A percentile compares a stretch with the other conserved stretches of the same genome.
Evolutionary conservation across 1,284 basidiomycete genomes (phyloP).

Genomic region (Sporisorium scitamineum): DNA sequence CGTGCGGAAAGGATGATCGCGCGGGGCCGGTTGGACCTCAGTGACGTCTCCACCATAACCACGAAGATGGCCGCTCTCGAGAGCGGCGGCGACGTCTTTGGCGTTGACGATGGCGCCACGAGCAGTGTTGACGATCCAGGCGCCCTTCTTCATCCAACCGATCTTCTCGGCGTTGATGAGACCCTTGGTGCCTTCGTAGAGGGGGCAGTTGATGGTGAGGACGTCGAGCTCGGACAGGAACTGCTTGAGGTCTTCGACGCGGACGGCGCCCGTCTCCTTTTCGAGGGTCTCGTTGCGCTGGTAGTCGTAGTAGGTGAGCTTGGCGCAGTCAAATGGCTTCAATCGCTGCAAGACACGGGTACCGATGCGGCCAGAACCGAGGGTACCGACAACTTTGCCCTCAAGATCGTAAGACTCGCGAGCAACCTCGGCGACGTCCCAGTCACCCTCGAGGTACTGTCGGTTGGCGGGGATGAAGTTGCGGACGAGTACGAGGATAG

Average conservation of each 20-base stretch:
- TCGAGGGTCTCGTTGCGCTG: slow-evolving; percentile 79
- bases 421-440: slow-evolving; percentile 68
- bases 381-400: slow-evolving; percentile 85
- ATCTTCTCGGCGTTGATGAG: slow-evolving; percentile 80
- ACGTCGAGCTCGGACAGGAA: slow-evolving; percentile 84
- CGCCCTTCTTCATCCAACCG: slow-evolving; percentile 85
- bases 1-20: slow-evolving; percentile 77
- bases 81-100: slow-evolving; percentile 81
- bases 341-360: slow-evolving; percentile 82
- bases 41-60: slow-evolving; percentile 74
- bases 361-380: slow-evolving; percentile 75
- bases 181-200: slow-evolving; percentile 85
- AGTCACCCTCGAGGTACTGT: slow-evolving; percentile 48
- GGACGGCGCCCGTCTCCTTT: slow-evolving; percentile 79
- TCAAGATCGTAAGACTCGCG: slow-evolving; percentile 81
- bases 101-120: slow-evolving; percentile 92
- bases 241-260: slow-evolving; percentile 85
- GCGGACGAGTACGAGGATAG: slow-evolving; percentile 84
- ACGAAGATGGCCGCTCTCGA: slow-evolving; percentile 80
- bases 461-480: slow-evolving; percentile 84
- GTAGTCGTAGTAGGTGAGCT: slow-evolving; percentile 94
- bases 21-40: slow-evolving; percentile 72
- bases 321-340: slow-evolving; percentile 87
- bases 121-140: slow-evolving; percentile 92
- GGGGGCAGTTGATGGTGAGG: slow-evolving; percentile 88